Base-by-base conservation (phyloP, 78 protist species). In the Dictyostelium firmibasis region DNA sequence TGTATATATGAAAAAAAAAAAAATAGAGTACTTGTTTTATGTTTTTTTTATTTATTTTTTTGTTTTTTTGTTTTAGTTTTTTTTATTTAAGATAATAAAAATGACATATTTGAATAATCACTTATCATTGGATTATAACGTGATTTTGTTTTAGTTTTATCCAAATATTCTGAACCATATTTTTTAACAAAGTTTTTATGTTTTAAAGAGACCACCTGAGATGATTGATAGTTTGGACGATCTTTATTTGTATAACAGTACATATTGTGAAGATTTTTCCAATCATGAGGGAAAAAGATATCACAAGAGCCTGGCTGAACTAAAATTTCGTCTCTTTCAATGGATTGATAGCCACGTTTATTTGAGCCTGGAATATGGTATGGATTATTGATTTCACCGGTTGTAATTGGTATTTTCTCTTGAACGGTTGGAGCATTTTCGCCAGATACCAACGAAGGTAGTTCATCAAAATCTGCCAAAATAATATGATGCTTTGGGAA, bases 371-470 rank as follows among this genome's bases (percentile, higher is more conserved):
- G 27, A 16, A 77, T 16, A 31, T 81, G 72, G 25, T 77, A 41
- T 31, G 79, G 79, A 72, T 72, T 72, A 18, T 72, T 20, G 35
- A 72, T 72, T 18, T 82, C 53, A 33, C 41, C 53, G 20, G 47
- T 31, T 4, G 67, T 18, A 16, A 87, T 87, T 27, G 93, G 85
- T 29, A 36, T 6, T 33, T 87, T 87, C 75, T 87, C 85, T 70
- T 89, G 94, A n/a, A 89, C 94, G 0, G 94, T 89, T 27, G 94
- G 94, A 2, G 94, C 86, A 81, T 89, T 89, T 13, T 89, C 87
- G n/a, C 94, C 94, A 0, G 50, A 43, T 25, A 78, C 86, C 27
- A 89, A 7, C 16, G 94, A 89, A 1, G 94, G 94, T 7, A 89
- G 16, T 2, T 64, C 83, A 47, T 89, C 94, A 57, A 89, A 89